phyloP scores from a whole-genome alignment of 108 stramenopile genomes.

The Nitzschia inconspicua region DNA sequence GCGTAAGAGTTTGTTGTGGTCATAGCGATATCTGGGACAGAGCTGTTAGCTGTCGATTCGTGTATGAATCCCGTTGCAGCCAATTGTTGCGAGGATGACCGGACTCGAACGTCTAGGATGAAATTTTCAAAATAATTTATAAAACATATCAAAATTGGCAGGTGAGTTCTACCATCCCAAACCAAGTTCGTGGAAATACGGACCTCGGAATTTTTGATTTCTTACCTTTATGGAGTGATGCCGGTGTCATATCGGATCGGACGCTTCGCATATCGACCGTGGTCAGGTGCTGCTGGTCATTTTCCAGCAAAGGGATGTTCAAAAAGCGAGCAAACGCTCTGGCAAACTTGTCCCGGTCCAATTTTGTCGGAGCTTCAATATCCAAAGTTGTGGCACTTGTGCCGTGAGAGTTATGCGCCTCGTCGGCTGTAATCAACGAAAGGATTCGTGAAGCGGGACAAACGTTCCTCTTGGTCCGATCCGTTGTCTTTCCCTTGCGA shows the following conservation, averaged over 20 bases:
- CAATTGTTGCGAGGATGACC: too few relatives aligned
- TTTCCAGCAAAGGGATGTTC: conserved; percentile 56
- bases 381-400: conserved; percentile 51
- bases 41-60: background rate
- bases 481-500: conserved; percentile 80
- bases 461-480: conserved; percentile 61
- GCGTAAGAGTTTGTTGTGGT: conserved; percentile 15
- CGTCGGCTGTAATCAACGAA: conserved; percentile 47
- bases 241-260: conserved; percentile 25
- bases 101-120: too few relatives aligned
- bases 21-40: conserved; percentile 4
- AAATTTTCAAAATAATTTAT: too few relatives aligned
- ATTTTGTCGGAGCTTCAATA: conserved; percentile 81
- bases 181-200: too few relatives aligned
- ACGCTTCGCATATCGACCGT: conserved; percentile 16
- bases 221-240: conserved; percentile 25
- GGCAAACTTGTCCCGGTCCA: conserved; percentile 88
- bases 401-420: conserved; percentile 17
- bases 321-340: conserved; percentile 78
- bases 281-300: background rate
- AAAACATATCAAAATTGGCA: too few relatives aligned
- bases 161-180: too few relatives aligned
- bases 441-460: conserved; percentile 50
- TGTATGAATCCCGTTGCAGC: too few relatives aligned
- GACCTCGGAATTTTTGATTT: too few relatives aligned